Evolutionary conservation across 371 early-diverging fungal species (phyloP), one percentile per base, ranked within the genome.

Genomic region (Coemansia sp.): DNA sequence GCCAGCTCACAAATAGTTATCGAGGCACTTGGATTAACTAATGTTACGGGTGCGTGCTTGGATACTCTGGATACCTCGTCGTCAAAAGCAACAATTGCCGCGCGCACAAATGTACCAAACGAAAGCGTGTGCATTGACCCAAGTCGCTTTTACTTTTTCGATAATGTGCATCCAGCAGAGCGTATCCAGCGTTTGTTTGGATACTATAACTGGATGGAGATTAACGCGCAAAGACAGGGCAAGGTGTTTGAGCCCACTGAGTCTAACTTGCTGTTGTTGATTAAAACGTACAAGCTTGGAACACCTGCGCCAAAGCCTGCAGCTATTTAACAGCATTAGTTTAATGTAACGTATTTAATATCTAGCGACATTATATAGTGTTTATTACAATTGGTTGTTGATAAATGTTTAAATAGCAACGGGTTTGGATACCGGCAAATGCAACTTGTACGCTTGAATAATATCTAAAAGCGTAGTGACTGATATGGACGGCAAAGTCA

Each of bases 151-250:
- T 71, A 63, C 26, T 71, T 63, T 52, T 67, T 67, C 39, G 71
- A 71, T 36, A 15, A 21, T 3, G 63, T 71, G 15, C 71, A 71
- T 19, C 68, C 72, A 0, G 21, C 67, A 9, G 72, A 72, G 17
- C 66, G 72, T 1, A 63, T 72, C 1, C 72, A 72, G 3, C 64
- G 72, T 17, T 44, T 72, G 19, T 72, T 36, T 24, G 72, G 72
- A 13, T 72, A 72, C 21, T 72, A 68, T 23, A 58, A 52, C 5
- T 64, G 65, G 64, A 58, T 58, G 44, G 15, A 52, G 13, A 49
- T 64, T 15, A 29, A 4, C 4, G 52, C 64, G 1, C 9, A 64
- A 13, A 40, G 19, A 5, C 26, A 59, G 13, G 69, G 65, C 21
- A 19, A 52, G 15, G 32, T n/a, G 1, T 69, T 29, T 39, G 64